Conservation (phyloP, 805 yeast genomes). For the Myxozyma kluyveri region DNA sequence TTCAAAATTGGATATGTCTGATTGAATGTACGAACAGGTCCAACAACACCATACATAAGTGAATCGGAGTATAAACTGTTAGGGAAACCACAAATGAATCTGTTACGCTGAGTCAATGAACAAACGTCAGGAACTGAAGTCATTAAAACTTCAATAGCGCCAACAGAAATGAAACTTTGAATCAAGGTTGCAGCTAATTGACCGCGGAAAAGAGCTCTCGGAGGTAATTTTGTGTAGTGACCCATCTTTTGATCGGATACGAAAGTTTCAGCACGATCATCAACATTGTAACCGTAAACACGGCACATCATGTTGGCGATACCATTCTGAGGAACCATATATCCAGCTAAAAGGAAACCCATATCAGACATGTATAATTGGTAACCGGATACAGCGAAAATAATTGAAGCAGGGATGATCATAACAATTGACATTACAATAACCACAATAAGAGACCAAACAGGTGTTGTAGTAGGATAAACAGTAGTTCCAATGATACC, state of each 20-base stretch:
- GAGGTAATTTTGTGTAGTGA: slow-evolving; percentile 64
- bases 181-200: slow-evolving; percentile 47
- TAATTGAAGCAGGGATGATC: slow-evolving; percentile 59
- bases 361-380: slow-evolving; percentile 59
- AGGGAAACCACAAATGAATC: slow-evolving; percentile 49
- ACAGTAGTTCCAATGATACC: slow-evolving; percentile 39
- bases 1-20: slow-evolving; percentile 53
- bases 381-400: slow-evolving; percentile 61
- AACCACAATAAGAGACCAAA: slow-evolving; percentile 61
- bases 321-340: slow-evolving; percentile 59
- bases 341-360: slow-evolving; percentile 63
- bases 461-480: slow-evolving; percentile 52
- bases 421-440: slow-evolving; percentile 53
- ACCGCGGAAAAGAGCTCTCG: slow-evolving; percentile 56
- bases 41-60: slow-evolving; percentile 62
- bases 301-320: slow-evolving; percentile 62
- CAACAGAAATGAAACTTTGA: slow-evolving; percentile 43
- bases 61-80: slow-evolving; percentile 54
- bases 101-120: slow-evolving; percentile 42
- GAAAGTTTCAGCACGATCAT: slow-evolving; percentile 53
- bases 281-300: slow-evolving; percentile 56
- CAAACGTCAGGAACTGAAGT: slow-evolving; percentile 43
- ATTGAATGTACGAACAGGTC: slow-evolving; percentile 58
- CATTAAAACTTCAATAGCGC: slow-evolving; percentile 43
- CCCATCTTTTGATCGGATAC: slow-evolving; percentile 60